Conservation (phyloP, 2,329 filamentous ascomycete species). For the Exophiala calicioides region DNA sequence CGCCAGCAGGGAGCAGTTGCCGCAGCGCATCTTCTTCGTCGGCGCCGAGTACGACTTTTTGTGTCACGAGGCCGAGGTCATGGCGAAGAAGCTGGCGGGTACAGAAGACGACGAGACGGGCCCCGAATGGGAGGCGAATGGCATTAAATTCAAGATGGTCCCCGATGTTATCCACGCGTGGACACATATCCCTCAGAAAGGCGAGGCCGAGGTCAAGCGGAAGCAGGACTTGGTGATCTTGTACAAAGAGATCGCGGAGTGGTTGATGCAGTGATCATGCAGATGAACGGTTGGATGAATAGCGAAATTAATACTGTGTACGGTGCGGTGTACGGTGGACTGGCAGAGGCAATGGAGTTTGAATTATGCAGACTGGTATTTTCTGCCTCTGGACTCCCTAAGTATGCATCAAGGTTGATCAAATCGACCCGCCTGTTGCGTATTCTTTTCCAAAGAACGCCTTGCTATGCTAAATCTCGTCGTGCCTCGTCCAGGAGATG, state of each 20-base stretch:
- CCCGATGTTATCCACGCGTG: conserved; percentile 23
- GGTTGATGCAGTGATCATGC: conserved; percentile 11
- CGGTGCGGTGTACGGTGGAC: no score
- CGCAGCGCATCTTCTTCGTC: conserved; percentile 47
- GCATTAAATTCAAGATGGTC: conserved; percentile 24
- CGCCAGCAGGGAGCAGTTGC: conserved; percentile 38
- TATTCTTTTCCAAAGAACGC: conserved; percentile 19
- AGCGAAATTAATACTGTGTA: no score
- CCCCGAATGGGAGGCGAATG: conserved; percentile 26
- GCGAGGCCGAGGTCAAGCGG: conserved; percentile 14
- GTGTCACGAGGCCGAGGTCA: conserved; percentile 42
- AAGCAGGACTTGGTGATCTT: conserved; percentile 10
- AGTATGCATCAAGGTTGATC: neutral
- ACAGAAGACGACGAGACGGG: conserved; percentile 25
- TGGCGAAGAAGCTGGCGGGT: conserved; percentile 36
- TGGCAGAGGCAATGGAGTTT: neutral
- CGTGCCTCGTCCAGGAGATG: neutral
- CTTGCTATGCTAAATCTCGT: conserved; percentile 25
- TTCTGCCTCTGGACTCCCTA: conserved; percentile 3
- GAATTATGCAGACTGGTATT: neutral
- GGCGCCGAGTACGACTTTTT: conserved; percentile 51
- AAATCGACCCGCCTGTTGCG: neutral
- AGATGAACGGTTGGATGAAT: no score
- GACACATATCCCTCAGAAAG: conserved; percentile 21
- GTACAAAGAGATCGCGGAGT: conserved; percentile 22